A percentile compares a stretch with the other conserved stretches of the same genome.
phyloP scores from a whole-genome alignment of 108 stramenopile species.

The Cyclotella atomus region DNA sequence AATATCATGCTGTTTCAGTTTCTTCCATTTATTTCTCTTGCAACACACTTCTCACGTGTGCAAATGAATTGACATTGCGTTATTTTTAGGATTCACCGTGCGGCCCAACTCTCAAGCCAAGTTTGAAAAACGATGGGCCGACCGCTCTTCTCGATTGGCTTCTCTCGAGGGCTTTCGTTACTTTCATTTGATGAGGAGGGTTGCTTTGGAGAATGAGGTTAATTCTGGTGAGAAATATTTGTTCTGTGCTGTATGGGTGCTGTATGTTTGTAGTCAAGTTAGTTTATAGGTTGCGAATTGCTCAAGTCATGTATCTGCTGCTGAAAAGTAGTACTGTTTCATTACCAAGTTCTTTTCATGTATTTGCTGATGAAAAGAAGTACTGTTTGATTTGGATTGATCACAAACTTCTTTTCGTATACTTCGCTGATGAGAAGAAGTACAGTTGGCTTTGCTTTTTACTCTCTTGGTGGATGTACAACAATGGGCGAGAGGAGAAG shows the following conservation, averaged over 20 bases:
- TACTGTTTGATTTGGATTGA: neutral
- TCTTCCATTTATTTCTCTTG: neutral
- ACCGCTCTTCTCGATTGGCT: conserved; percentile 76
- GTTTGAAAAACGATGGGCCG: conserved; percentile 91
- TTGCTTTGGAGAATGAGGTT: conserved; percentile 50
- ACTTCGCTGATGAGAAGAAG: neutral
- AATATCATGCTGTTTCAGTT: neutral
- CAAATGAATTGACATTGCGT: neutral
- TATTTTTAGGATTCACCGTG: conserved; percentile 64
- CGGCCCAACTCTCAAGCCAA: conserved; percentile 71
- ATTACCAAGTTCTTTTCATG: neutral
- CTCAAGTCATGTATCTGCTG: too few relatives aligned
- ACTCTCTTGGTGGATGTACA: too few relatives aligned
- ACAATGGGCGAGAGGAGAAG: too few relatives aligned
- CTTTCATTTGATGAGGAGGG: conserved; percentile 87
- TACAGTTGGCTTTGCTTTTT: too few relatives aligned
- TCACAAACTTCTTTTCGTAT: neutral
- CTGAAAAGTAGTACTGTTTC: too few relatives aligned
- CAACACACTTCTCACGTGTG: too few relatives aligned
- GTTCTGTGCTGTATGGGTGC: too few relatives aligned
- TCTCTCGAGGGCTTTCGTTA: conserved; percentile 84
- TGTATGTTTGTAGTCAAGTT: too few relatives aligned
- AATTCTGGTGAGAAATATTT: conserved; percentile 29
- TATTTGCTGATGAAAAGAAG: too few relatives aligned
- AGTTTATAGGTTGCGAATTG: too few relatives aligned